phyloP scores from a whole-genome alignment of 169 alveolate genomes.

The Plasmodium inui region DNA sequence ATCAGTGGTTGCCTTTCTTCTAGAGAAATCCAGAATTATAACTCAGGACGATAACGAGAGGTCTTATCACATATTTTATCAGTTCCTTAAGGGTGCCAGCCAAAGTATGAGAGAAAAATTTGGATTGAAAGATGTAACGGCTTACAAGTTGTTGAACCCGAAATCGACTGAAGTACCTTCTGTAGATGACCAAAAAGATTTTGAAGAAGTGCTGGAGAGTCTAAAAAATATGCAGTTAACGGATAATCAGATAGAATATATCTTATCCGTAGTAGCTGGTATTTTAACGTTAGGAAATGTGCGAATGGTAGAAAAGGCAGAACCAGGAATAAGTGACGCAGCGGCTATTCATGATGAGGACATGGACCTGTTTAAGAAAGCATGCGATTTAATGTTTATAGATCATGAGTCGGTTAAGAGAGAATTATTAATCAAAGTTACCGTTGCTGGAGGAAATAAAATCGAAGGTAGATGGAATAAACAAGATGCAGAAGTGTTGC shows the following conservation, averaged over 20 bases:
- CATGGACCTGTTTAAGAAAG: constrained; percentile 79
- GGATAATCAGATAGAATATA: constrained; percentile 89
- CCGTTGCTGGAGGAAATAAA: constrained; percentile 88
- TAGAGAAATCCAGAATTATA: constrained; percentile 97
- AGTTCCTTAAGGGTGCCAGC: constrained; percentile 92
- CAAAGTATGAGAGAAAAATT: constrained; percentile 84
- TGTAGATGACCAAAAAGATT: constrained; percentile 95
- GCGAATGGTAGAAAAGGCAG: constrained; percentile 89
- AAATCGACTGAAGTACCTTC: constrained; percentile 91
- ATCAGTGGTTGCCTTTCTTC: constrained; percentile 93
- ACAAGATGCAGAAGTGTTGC: constrained; percentile 89
- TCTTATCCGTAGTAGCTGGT: constrained; percentile 92
- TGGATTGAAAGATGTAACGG: constrained; percentile 82
- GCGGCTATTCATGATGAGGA: constrained; percentile 85
- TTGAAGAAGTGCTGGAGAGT: constrained; percentile 92
- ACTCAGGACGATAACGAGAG: constrained; percentile 95
- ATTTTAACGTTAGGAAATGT: constrained; percentile 96
- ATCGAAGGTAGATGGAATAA: constrained; percentile 90
- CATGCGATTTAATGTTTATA: constrained; percentile 88
- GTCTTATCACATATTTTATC: constrained; percentile 97
- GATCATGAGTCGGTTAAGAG: constrained; percentile 83
- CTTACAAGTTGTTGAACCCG: constrained; percentile 88
- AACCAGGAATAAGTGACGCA: constrained; percentile 91
- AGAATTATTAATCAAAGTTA: constrained; percentile 86
- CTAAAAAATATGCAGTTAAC: constrained; percentile 92